Percentiles rank a stretch among this genome's conserved stretches.
Evolutionary conservation across 306 rosid genomes (phyloP).

Genomic region (Herpetospermum pedunculosum): DNA sequence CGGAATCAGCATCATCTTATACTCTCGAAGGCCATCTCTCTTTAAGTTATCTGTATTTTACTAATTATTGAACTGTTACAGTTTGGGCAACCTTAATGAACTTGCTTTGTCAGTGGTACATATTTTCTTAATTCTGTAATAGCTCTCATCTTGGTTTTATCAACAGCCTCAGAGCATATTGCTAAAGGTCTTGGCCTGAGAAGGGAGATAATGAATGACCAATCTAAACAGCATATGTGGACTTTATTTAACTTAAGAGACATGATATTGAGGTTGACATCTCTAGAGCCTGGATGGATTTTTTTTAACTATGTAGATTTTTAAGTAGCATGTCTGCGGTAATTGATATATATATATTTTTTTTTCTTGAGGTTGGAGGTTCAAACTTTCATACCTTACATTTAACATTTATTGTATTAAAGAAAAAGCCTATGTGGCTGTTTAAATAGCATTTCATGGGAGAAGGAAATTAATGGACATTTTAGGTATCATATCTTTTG

Average conservation of each 20-base stretch:
- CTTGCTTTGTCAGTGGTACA: background rate
- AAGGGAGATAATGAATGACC: background rate
- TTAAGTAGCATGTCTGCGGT: too few relatives aligned
- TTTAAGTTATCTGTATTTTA: background rate
- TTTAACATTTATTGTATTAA: too few relatives aligned
- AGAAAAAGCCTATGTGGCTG: too few relatives aligned
- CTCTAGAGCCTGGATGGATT: too few relatives aligned
- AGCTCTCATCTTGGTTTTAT: background rate
- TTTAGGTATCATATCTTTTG: too few relatives aligned
- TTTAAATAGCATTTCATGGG: too few relatives aligned
- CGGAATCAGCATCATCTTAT: background rate
- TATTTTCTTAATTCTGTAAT: background rate
- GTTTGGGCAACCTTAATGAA: background rate
- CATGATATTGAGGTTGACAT: background rate
- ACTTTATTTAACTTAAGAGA: background rate
- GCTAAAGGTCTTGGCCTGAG: background rate
- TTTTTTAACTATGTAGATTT: too few relatives aligned
- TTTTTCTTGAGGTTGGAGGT: too few relatives aligned
- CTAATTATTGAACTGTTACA: background rate
- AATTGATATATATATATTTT: too few relatives aligned
- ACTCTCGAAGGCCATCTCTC: background rate
- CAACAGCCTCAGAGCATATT: background rate
- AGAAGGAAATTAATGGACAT: too few relatives aligned
- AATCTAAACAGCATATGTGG: background rate
- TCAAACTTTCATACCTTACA: too few relatives aligned